phyloP scores from a whole-genome alignment of 331 rosid species.

The Quercus phellos region DNA sequence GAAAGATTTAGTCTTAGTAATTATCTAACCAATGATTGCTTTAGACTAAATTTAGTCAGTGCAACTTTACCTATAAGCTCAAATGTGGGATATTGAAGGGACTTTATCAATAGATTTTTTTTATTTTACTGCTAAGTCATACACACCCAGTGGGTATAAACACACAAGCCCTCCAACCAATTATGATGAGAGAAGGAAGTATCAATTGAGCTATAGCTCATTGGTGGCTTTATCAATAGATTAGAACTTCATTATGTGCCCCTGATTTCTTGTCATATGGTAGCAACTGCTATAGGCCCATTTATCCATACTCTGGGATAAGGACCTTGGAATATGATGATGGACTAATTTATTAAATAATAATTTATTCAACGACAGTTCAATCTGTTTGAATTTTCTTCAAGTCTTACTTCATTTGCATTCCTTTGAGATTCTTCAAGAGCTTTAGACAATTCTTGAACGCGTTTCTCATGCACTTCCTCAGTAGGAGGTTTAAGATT shows the following conservation, averaged over 20 bases:
- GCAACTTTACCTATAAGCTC: background rate
- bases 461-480: slow-evolving; percentile 58
- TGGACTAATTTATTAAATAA: background rate
- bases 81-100: background rate
- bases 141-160: no score
- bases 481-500: slow-evolving; percentile 44
- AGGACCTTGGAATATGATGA: background rate
- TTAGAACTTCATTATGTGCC: background rate
- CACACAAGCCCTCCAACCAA: no score
- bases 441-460: slow-evolving; percentile 69
- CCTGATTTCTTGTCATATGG: background rate
- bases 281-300: background rate
- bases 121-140: no score
- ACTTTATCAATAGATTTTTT: background rate
- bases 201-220: no score
- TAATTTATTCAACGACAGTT: background rate
- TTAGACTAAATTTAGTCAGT: background rate
- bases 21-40: background rate
- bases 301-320: background rate
- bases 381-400: slow-evolving; percentile 5
- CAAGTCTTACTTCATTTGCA: slow-evolving; percentile 64
- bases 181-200: no score
- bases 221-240: background rate
- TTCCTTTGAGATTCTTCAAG: slow-evolving; percentile 77
- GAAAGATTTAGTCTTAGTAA: background rate